Conservation (phyloP, 75 land plant species). For the Gnetum montanum region DNA sequence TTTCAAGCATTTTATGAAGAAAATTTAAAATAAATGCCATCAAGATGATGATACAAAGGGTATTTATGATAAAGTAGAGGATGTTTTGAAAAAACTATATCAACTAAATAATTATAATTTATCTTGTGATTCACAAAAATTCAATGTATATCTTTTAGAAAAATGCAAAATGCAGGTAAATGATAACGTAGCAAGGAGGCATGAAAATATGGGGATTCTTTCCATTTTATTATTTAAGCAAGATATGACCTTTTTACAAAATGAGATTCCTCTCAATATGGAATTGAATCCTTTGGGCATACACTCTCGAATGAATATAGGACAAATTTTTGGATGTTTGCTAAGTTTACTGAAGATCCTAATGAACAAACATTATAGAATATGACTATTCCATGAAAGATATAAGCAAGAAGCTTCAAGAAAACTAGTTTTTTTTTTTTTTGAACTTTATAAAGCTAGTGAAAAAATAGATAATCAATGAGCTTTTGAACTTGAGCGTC, state of each 20-base stretch:
- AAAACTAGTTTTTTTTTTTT: constrained; percentile 16
- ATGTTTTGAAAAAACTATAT: too few relatives aligned
- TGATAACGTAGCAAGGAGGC: constrained; percentile 18
- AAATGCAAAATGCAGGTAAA: background rate
- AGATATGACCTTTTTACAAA: constrained; percentile 14
- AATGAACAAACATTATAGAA: constrained; percentile 11
- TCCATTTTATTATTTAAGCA: constrained; percentile 10
- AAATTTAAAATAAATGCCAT: too few relatives aligned
- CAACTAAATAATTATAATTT: background rate
- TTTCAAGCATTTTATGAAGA: too few relatives aligned
- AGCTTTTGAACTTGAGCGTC: constrained; percentile 10
- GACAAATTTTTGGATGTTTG: constrained; percentile 4
- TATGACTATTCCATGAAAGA: constrained; percentile 18
- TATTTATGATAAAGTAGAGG: too few relatives aligned
- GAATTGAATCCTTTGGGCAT: constrained; percentile 10
- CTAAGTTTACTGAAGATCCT: constrained; percentile 1
- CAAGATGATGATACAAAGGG: too few relatives aligned
- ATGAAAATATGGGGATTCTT: constrained; percentile 18
- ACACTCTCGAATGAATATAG: constrained; percentile 4
- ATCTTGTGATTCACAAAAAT: background rate
- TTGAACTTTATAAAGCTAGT: constrained; percentile 8
- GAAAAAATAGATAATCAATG: background rate
- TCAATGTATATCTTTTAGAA: background rate
- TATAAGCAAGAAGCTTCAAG: constrained; percentile 13
- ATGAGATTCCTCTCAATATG: constrained; percentile 9